Percentiles rank a stretch among this genome's conserved stretches.
Conservation (phyloP, 768 basidiomycete species). For the Vararia minispora region DNA sequence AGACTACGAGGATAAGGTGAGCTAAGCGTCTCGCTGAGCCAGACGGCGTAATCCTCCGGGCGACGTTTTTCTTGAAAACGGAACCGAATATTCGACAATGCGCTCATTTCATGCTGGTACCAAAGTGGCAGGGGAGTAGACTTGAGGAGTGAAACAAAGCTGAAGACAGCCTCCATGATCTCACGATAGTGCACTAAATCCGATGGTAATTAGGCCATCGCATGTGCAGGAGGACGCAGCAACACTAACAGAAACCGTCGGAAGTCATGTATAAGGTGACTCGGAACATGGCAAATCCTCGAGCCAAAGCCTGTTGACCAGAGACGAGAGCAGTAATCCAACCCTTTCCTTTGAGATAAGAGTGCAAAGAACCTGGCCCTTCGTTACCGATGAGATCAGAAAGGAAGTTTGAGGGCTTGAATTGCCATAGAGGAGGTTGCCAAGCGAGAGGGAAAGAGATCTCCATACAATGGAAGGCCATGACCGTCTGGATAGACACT, state of each 20-base stretch:
- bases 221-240: not conserved
- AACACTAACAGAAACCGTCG: constrained; percentile 70
- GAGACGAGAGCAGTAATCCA: constrained; percentile 72
- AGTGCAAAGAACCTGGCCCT: constrained; percentile 83
- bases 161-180: constrained; percentile 60
- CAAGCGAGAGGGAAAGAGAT: constrained; percentile 70
- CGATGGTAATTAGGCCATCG: constrained; percentile 9
- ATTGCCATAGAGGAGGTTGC: constrained; percentile 61
- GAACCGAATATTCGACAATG: constrained; percentile 66
- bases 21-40: constrained; percentile 62
- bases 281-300: constrained; percentile 87
- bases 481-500: constrained; percentile 81
- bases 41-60: constrained; percentile 71
- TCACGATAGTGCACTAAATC: constrained; percentile 60
- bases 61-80: constrained; percentile 77
- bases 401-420: constrained; percentile 69
- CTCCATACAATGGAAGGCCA: constrained; percentile 76
- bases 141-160: constrained; percentile 66
- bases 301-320: constrained; percentile 58
- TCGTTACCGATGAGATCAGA: constrained; percentile 86
- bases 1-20: constrained; percentile 77
- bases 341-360: constrained; percentile 81
- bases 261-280: constrained; percentile 70
- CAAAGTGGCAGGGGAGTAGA: constrained; percentile 48
- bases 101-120: constrained; percentile 67